phyloP scores from a whole-genome alignment of 2,329 filamentous ascomycete species.

The Fusarium heterosporum region DNA sequence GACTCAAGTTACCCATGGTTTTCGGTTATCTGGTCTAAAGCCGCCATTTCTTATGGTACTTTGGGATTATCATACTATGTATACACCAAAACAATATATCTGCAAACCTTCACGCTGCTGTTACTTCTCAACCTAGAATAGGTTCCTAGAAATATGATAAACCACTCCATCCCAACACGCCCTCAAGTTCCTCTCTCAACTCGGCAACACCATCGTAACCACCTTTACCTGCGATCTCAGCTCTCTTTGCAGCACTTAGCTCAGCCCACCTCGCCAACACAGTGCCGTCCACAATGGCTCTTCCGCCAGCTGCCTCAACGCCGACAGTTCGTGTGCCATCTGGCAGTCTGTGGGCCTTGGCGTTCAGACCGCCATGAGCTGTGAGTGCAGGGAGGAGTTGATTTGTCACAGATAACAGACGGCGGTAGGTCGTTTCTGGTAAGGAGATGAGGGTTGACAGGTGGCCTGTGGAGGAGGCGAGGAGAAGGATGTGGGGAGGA shows the following conservation, averaged over 20 bases:
- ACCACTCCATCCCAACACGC: constrained; percentile 71
- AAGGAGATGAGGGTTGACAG: constrained; percentile 82
- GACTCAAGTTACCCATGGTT: too few species aligned
- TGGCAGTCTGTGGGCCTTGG: constrained; percentile 77
- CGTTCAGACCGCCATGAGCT: constrained; percentile 83
- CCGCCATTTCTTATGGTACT: too few species aligned
- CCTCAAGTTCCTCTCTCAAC: constrained; percentile 76
- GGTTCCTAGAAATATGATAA: constrained; percentile 63
- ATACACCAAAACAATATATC: not conserved
- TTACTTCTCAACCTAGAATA: not conserved
- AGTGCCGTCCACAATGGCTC: constrained; percentile 82
- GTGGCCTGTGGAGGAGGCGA: constrained; percentile 80
- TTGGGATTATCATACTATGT: too few species aligned
- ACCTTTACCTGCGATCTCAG: constrained; percentile 79
- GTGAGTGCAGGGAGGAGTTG: constrained; percentile 82
- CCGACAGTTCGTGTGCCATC: constrained; percentile 59
- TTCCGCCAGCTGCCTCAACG: constrained; percentile 68
- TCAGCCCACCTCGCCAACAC: constrained; percentile 81
- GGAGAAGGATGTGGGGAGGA: constrained; percentile 65
- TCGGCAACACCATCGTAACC: constrained; percentile 74
- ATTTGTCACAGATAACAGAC: constrained; percentile 82
- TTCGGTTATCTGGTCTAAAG: too few species aligned
- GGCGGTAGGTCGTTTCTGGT: constrained; percentile 83
- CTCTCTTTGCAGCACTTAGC: constrained; percentile 75
- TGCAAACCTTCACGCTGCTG: not conserved